phyloP scores from a whole-genome alignment of 345 rosid genomes.

The Aquilaria yunnanensis region DNA sequence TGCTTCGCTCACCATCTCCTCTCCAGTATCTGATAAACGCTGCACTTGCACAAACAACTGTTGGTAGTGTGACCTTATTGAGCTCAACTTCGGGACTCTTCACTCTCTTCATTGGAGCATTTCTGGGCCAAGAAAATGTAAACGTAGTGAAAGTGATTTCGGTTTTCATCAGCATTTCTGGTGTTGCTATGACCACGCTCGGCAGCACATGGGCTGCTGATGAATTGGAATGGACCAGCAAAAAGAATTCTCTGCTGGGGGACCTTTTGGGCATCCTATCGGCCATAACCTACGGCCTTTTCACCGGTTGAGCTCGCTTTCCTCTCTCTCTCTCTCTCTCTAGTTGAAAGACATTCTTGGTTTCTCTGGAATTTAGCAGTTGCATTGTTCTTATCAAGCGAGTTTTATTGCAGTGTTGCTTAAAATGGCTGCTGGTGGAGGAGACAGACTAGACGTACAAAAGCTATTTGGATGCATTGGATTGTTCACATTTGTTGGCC shows the following conservation, averaged over 20 bases:
- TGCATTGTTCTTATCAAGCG: no score
- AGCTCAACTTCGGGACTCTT: constrained; percentile 44
- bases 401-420: constrained; percentile 28
- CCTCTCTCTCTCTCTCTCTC: background rate
- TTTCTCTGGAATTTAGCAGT: no score
- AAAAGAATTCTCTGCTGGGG: constrained; percentile 29
- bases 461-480: constrained; percentile 42
- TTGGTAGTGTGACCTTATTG: constrained; percentile 33
- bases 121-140: constrained; percentile 37
- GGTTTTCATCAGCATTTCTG: constrained; percentile 35
- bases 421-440: constrained; percentile 37
- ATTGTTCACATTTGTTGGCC: constrained; percentile 24
- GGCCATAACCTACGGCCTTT: constrained; percentile 33
- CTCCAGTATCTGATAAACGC: constrained; percentile 41
- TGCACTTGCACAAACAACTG: constrained; percentile 41
- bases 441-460: constrained; percentile 39
- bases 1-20: background rate
- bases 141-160: constrained; percentile 30
- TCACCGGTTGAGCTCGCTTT: constrained; percentile 27
- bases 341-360: background rate
- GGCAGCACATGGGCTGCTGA: constrained; percentile 33
- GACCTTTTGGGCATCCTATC: constrained; percentile 40
- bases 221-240: constrained; percentile 15
- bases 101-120: constrained; percentile 42
- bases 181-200: constrained; percentile 40